These are phyloP conservation scores for Tephrocybe sp. DNA, from an alignment of 768 basidiomycete genomes.

Conservation along the genomic window DNA sequence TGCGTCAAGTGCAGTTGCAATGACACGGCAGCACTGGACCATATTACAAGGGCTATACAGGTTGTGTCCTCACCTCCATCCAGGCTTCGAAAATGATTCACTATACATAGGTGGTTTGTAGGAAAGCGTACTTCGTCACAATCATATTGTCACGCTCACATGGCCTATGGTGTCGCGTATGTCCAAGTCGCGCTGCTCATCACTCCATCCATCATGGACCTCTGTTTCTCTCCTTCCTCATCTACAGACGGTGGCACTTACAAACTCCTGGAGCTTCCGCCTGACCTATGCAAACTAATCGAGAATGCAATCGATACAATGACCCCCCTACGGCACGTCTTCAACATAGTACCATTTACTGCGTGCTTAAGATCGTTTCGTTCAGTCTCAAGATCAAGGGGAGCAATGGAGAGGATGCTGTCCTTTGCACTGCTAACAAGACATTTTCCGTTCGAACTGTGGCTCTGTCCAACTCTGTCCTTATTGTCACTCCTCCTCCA, in stretches of 20 bases:
- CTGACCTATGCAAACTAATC: conserved; percentile 62
- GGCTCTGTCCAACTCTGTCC: conserved; percentile 83
- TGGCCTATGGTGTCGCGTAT: no score
- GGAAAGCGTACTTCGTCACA: no score
- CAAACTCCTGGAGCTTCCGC: conserved; percentile 72
- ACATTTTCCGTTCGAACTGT: conserved; percentile 87
- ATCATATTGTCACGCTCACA: no score
- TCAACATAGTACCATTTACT: conserved; percentile 11
- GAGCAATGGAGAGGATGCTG: conserved; percentile 78
- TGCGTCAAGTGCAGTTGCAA: no score
- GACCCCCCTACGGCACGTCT: conserved; percentile 28
- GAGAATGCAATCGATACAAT: conserved; percentile 47
- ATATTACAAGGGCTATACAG: no score
- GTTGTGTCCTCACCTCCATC: no score
- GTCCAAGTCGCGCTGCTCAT: neutral
- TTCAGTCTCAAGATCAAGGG: conserved; percentile 80
- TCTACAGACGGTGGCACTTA: conserved; percentile 51
- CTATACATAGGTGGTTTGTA: no score
- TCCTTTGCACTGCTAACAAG: conserved; percentile 77
- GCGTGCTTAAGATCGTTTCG: conserved; percentile 11
- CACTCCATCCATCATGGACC: conserved; percentile 34
- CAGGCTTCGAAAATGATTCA: no score
- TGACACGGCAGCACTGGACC: no score
- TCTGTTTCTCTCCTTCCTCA: conserved; percentile 53
- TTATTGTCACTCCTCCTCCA: conserved; percentile 62